Conservation (phyloP, 257 asterid genomes). For the Vinca minor region DNA sequence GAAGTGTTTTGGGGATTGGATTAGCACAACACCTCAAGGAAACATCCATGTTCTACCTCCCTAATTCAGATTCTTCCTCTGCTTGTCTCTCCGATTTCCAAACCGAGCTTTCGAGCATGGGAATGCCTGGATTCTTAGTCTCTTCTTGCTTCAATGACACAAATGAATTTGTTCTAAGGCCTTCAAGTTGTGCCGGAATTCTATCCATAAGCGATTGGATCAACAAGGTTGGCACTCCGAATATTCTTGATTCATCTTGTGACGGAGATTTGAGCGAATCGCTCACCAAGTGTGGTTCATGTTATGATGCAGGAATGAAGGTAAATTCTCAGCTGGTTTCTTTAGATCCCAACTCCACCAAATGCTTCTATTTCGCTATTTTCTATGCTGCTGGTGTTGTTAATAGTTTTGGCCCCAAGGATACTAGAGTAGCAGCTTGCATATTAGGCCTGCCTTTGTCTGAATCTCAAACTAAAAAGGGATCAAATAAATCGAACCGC, state of each 20-base stretch:
- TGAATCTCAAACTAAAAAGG: neutral
- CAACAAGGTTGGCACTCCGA: neutral
- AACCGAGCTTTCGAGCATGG: neutral
- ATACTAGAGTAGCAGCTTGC: conserved; percentile 5
- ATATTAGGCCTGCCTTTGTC: conserved; percentile 1
- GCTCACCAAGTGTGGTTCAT: conserved; percentile 3
- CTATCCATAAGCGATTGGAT: conserved; percentile 1
- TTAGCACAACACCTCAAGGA: conserved; percentile 10
- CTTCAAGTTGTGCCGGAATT: conserved; percentile 2
- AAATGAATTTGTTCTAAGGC: conserved; percentile 6
- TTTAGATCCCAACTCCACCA: conserved; percentile 9
- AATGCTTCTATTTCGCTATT: conserved; percentile 10
- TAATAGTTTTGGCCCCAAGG: conserved; percentile 7
- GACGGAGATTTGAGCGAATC: neutral
- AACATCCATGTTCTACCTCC: conserved; percentile 6
- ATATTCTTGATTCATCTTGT: conserved; percentile 2
- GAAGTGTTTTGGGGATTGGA: conserved; percentile 5
- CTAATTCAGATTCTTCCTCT: conserved; percentile 5
- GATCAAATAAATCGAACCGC: neutral
- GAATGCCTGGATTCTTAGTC: neutral
- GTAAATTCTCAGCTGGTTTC: conserved; percentile 7
- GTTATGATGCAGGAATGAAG: conserved; percentile 12
- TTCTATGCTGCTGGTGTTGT: conserved; percentile 13
- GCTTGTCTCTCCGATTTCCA: conserved; percentile 6
- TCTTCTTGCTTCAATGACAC: conserved; percentile 3